Base-by-base conservation (phyloP, 768 basidiomycete genomes). In the Postia placenta region DNA sequence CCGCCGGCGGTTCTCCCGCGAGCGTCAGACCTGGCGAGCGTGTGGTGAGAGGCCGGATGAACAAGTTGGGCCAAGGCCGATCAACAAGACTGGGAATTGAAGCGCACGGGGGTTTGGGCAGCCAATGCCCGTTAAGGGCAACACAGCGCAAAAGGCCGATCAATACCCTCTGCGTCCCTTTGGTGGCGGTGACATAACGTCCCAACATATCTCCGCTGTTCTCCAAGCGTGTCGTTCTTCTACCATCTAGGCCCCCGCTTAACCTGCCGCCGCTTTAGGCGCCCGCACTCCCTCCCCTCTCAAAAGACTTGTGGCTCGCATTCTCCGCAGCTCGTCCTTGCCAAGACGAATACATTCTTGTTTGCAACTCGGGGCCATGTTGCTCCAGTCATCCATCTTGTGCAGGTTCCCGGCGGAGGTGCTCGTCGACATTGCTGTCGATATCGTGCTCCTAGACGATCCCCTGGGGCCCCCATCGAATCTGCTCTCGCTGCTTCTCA, bases 401-500 rank as follows among this genome's bases (percentile, higher is more conserved):
- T 47, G 22, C 43, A 27, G 49, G 35, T 52, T 85, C 62, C 67
- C 70, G 38, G 37, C 67, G 68, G 69, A 73, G 64, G 49, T 73
- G 39, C 61, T 85, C 59, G 71, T 78, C 49, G 56, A 70, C 49
- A 75, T 87, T 63, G 76, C 70, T 38, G 68, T 77, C 64, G 63
- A 75, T 38, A 56, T 80, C 60, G 67, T 71, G 48, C 65, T 68
- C 40, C 51, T 63, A n/a, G 51, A 62, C 35, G 26, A 20, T 9
- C 70, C 59, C 12, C 65, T 72, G n/a, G 76, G 75, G 11, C 78
- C 75, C 0, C 83, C 83, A 0, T n/a, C 60, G 1, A 52, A 66
- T 2, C 60, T 86, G 47, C 45, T 75, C 14, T 67, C 81, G 0
- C 67, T 88, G 39, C 73, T 78, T 44, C 61, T 64, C 33, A 66